Conservation (phyloP, 1,139 yeast genomes). For the Sugiyamaella xylanicola region DNA sequence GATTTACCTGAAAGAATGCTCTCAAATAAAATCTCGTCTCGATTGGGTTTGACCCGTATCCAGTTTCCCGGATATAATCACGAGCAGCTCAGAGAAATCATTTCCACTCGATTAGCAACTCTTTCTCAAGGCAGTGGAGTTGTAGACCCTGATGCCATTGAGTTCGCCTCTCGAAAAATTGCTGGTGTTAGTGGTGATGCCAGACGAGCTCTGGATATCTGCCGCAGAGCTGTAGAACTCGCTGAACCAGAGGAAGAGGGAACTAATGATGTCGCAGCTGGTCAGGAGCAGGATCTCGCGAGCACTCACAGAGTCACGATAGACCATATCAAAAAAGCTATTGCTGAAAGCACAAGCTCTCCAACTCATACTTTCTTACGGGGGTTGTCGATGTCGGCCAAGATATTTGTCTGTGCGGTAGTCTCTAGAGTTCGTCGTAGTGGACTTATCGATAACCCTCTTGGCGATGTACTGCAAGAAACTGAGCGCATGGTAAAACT, state of each 20-base stretch:
- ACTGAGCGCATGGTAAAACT: conserved; percentile 53
- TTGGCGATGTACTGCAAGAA: conserved; percentile 82
- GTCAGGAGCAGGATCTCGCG: conserved; percentile 31
- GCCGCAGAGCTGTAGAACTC: conserved; percentile 86
- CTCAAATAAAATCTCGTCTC: conserved; percentile 85
- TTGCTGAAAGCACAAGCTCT: conserved; percentile 75
- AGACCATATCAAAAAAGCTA: conserved; percentile 72
- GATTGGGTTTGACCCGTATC: conserved; percentile 84
- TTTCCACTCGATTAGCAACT: conserved; percentile 59
- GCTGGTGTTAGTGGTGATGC: conserved; percentile 99
- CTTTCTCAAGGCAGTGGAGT: conserved; percentile 23
- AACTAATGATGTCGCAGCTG: conserved; percentile 14
- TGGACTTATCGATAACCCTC: conserved; percentile 67
- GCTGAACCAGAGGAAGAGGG: conserved; percentile 62
- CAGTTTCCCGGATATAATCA: conserved; percentile 88
- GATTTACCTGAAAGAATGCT: conserved; percentile 89
- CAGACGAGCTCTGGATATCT: conserved; percentile 83
- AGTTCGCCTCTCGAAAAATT: conserved; percentile 89
- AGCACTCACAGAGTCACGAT: conserved; percentile 62
- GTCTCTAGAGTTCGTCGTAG: conserved; percentile 65
- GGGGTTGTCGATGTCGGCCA: conserved; percentile 66
- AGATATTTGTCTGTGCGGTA: conserved; percentile 69
- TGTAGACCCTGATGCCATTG: conserved; percentile 75
- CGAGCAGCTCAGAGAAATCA: conserved; percentile 74
- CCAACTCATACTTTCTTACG: conserved; percentile 64